Percentiles rank a stretch among this genome's conserved stretches.
These are phyloP conservation scores for Triticum turgidum DNA, from an alignment of 176 grass and related monocot species.

Conservation along the genomic window DNA sequence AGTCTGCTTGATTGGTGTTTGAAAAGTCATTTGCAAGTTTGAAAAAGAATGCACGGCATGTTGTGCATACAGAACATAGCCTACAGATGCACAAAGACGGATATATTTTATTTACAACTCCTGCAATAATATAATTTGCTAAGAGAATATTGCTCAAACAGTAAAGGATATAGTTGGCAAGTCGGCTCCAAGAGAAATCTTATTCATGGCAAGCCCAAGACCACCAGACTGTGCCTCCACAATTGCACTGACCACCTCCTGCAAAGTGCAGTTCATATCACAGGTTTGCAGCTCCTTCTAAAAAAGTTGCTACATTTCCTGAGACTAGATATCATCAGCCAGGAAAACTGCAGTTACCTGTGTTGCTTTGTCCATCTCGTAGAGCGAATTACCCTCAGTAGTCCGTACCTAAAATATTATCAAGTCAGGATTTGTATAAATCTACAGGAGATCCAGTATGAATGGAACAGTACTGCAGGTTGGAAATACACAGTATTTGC, in stretches of 20 bases:
- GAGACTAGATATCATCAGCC: not conserved
- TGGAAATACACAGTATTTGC: not conserved
- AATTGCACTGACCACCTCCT: conserved; percentile 89
- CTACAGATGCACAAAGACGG: not conserved
- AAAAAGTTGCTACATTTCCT: not conserved
- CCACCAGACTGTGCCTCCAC: conserved; percentile 72
- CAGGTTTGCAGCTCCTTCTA: not conserved
- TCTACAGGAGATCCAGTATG: not conserved
- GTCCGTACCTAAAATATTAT: conserved; percentile 55
- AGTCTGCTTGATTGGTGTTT: not conserved
- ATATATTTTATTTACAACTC: conserved; percentile 8
- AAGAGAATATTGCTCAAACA: conserved; percentile 5
- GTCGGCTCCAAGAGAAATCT: conserved; percentile 62
- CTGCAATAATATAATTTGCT: not conserved
- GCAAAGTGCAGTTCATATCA: conserved; percentile 14
- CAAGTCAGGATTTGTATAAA: conserved; percentile 13
- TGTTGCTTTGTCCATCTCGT: conserved; percentile 93
- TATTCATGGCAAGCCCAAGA: conserved; percentile 61
- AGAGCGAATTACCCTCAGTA: conserved; percentile 76
- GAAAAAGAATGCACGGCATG: not conserved
- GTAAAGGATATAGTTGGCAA: conserved; percentile 92
- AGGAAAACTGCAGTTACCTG: conserved; percentile 46
- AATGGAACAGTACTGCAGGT: not conserved
- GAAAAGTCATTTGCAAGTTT: not conserved
- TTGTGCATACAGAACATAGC: not conserved